These are phyloP conservation scores for Aurantiochytrium sp. DNA, from an alignment of 108 stramenopile species.

Conservation along the genomic window DNA sequence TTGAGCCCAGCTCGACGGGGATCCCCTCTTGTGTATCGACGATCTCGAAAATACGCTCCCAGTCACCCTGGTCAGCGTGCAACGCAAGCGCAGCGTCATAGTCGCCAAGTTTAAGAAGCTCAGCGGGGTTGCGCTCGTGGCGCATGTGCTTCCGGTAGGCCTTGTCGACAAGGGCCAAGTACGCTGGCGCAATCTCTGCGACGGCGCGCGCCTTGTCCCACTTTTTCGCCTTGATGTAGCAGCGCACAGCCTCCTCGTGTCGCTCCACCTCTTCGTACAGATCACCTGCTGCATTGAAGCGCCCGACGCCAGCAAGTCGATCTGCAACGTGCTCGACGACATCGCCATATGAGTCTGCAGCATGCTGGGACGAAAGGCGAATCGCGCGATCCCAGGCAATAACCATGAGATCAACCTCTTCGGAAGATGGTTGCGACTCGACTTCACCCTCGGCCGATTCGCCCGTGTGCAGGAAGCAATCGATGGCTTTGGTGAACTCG, in stretches of 20 bases:
- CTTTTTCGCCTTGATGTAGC: constrained; percentile 29
- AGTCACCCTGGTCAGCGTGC: constrained; percentile 43
- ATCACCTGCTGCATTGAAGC: constrained; percentile 47
- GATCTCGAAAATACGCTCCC: constrained; percentile 51
- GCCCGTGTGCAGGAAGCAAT: constrained; percentile 39
- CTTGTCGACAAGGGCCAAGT: constrained; percentile 25
- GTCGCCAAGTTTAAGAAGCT: constrained; percentile 48
- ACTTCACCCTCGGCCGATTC: background rate
- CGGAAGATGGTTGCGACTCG: background rate
- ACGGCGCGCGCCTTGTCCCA: constrained; percentile 50
- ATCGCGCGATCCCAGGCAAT: constrained; percentile 48
- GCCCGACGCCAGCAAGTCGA: constrained; percentile 33
- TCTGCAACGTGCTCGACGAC: constrained; percentile 37
- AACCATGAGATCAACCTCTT: constrained; percentile 32
- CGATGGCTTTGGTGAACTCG: constrained; percentile 43
- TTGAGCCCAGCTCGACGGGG: constrained; percentile 11
- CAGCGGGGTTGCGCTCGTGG: constrained; percentile 40
- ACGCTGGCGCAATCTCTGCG: constrained; percentile 19
- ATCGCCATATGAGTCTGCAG: constrained; percentile 28
- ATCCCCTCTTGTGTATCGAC: constrained; percentile 30
- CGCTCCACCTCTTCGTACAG: constrained; percentile 37
- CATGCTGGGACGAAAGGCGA: constrained; percentile 30
- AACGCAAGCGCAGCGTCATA: constrained; percentile 45
- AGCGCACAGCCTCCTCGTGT: constrained; percentile 42
- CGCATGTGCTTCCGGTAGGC: constrained; percentile 42